These are phyloP conservation scores for Kwoniella newhampshirensis DNA, from an alignment of 768 basidiomycete species.

Conservation along the genomic window DNA sequence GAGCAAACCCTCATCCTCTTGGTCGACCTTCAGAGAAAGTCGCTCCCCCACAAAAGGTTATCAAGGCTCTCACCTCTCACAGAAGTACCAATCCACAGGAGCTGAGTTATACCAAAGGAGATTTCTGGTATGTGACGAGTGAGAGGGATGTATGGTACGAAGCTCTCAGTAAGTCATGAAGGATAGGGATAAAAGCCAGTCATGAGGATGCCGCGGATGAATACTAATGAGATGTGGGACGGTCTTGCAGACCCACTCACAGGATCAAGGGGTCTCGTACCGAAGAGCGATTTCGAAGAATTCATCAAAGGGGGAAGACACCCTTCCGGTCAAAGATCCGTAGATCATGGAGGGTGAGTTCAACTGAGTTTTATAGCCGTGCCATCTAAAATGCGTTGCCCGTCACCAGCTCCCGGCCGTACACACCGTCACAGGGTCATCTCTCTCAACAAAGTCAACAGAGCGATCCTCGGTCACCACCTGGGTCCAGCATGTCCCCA, in stretches of 20 bases:
- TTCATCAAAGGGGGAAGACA: conserved; percentile 64
- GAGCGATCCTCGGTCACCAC: conserved; percentile 30
- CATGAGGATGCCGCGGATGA: no score
- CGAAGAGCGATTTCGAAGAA: conserved; percentile 82
- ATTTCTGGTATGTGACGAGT: conserved; percentile 93
- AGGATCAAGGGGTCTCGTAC: conserved; percentile 87
- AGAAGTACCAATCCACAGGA: conserved; percentile 74
- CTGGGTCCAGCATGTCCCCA: conserved; percentile 21
- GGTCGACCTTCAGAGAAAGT: conserved; percentile 71
- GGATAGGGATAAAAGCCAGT: no score
- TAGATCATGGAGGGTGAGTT: conserved; percentile 25
- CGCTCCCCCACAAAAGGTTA: conserved; percentile 89
- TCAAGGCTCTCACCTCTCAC: conserved; percentile 73
- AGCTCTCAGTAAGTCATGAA: conserved; percentile 64
- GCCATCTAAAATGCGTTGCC: background rate
- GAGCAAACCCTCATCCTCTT: conserved; percentile 64
- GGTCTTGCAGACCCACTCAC: conserved; percentile 66
- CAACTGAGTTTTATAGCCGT: background rate
- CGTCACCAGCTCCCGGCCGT: conserved; percentile 15
- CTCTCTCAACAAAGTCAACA: conserved; percentile 22
- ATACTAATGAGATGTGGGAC: no score
- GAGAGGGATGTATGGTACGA: conserved; percentile 82
- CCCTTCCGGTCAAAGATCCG: conserved; percentile 19
- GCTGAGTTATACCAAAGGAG: conserved; percentile 85
- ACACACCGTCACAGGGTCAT: conserved; percentile 33